Evolutionary conservation across 2,329 filamentous ascomycete species (phyloP), one percentile per base, ranked within the genome.

Genomic region (Penicillium psychrosexuale): DNA sequence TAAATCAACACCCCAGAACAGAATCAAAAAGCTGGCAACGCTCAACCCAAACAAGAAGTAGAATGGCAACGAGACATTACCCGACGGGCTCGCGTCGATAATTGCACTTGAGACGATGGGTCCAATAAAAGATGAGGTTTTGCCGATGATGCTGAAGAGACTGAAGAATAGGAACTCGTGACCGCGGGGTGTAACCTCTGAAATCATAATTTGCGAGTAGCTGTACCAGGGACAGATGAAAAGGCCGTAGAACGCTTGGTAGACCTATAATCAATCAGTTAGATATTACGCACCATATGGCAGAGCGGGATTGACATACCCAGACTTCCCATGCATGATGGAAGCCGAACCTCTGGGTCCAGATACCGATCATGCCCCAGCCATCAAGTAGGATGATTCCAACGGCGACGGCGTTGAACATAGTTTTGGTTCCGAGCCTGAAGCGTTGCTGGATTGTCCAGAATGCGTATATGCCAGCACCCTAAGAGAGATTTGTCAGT

Each of bases 131-230:
- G 81, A 83, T 8, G 81, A 84, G 0, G 85, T 85, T 71, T 89
- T 89, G 42, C 85, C 85, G 28, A 88, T 81, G 62, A 88, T 86
- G 58, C 81, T 84, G 71, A 88, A 88, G 1, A 89, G 70, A 44
- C 79, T 82, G 77, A 89, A 89, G 76, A 89, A 89, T 11, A 89
- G 73, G 62, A 87, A 88, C 61, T 88, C 86, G 63, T 87, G 84
- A 36, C 85, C 85, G 6, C 83, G 77, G 0, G 86, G 86, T 0
- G 85, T 87, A 2, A 89, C 84, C 61, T 87, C 86, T 3, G 81
- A 84, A 61, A 89, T 89, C 80, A 89, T 85, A 63, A 85, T 88
- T 66, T 88, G 85, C 0, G 80, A 83, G 69, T 89, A 89, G 45
- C 82, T 84, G 69, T 88, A 88, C 85, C 85, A 88, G 0, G 85